These are phyloP conservation scores for Pythium aristosporum DNA, from an alignment of 352 stramenopile genomes.

Conservation along the genomic window DNA sequence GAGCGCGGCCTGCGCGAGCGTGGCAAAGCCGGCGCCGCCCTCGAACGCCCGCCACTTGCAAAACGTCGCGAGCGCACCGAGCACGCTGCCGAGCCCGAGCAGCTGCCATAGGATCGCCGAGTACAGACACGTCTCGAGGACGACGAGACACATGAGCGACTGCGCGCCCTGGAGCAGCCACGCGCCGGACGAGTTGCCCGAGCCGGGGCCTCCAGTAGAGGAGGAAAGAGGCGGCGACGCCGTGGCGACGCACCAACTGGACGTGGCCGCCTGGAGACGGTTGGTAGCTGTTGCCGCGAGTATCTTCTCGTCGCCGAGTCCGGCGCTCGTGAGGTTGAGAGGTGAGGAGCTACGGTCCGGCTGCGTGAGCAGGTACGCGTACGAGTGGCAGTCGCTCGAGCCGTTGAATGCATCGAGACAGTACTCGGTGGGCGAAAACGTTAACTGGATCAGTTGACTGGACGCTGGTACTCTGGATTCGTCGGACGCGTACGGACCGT, in stretches of 20 bases:
- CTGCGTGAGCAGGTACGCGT: constrained; percentile 40
- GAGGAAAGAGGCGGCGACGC: neutral
- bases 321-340: constrained; percentile 4
- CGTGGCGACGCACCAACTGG: constrained; percentile 43
- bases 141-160: constrained; percentile 55
- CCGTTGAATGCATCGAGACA: constrained; percentile 40
- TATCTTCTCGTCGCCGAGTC: constrained; percentile 5
- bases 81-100: constrained; percentile 8
- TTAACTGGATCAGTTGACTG: constrained; percentile 21
- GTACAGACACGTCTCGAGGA: constrained; percentile 59
- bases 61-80: constrained; percentile 27
- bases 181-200: constrained; percentile 17
- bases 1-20: constrained; percentile 37
- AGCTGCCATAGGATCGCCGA: constrained; percentile 43
- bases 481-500: neutral
- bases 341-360: neutral
- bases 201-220: neutral
- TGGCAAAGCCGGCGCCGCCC: constrained; percentile 27
- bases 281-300: constrained; percentile 12
- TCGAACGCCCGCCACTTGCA: constrained; percentile 27
- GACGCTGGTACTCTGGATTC: neutral
- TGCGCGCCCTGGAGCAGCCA: constrained; percentile 53
- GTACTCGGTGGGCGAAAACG: constrained; percentile 47
- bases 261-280: constrained; percentile 31
- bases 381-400: constrained; percentile 38